A percentile compares a stretch with the other conserved stretches of the same genome.
Conservation (phyloP, 192 early-diverging fungal genomes). For the Gryganskiella cystojenkinii region DNA sequence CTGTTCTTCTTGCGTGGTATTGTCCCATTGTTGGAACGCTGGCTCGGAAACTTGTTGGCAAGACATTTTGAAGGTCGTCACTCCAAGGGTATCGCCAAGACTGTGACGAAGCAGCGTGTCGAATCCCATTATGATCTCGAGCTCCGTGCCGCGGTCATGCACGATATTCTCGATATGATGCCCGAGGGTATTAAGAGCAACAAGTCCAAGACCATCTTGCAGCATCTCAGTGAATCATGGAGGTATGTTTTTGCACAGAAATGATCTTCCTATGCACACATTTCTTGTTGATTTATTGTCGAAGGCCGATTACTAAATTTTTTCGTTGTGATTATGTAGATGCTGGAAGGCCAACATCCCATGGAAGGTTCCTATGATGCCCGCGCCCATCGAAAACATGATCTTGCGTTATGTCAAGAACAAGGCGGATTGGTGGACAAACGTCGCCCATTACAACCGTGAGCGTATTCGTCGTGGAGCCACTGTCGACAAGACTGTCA, state of each 20-base stretch:
- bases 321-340: conserved; percentile 31
- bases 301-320: no score
- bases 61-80: conserved; percentile 99
- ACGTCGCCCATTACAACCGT: conserved; percentile 97
- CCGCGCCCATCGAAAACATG: conserved; percentile 98
- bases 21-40: conserved; percentile 96
- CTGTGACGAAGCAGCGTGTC: conserved; percentile 98
- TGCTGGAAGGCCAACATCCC: conserved; percentile 99
- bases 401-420: conserved; percentile 98
- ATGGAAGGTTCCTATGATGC: conserved; percentile 99
- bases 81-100: conserved; percentile 97
- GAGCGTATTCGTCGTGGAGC: conserved; percentile 98
- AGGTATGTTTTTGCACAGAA: conserved; percentile 59
- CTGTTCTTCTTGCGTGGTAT: conserved; percentile 99
- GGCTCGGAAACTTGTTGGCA: conserved; percentile 98
- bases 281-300: no score
- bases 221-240: conserved; percentile 97
- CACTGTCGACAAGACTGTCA: conserved; percentile 99
- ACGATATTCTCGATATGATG: conserved; percentile 99
- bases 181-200: conserved; percentile 98
- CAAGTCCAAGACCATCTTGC: conserved; percentile 95
- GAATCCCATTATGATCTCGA: conserved; percentile 99
- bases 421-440: conserved; percentile 99
- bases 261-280: conserved; percentile 5
- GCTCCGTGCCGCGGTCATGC: conserved; percentile 97